Conservation (phyloP, 2,329 filamentous ascomycete genomes). For the Fusarium clavum region DNA sequence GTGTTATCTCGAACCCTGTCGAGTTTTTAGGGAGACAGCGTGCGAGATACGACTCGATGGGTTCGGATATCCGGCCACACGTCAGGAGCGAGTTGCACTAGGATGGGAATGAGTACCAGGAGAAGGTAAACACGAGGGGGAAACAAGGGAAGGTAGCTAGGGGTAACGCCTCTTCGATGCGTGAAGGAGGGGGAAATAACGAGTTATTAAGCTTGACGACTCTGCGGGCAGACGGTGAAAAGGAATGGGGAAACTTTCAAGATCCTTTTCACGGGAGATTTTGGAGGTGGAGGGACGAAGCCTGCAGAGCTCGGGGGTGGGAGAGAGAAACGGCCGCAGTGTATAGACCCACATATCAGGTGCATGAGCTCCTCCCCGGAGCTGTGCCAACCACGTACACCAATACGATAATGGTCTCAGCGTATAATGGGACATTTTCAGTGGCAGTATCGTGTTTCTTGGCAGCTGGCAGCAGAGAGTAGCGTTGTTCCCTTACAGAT, state of each 20-base stretch:
- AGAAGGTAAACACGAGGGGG: background rate
- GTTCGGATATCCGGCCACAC: fast-evolving
- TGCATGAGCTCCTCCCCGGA: background rate
- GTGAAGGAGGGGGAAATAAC: background rate
- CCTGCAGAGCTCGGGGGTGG: background rate
- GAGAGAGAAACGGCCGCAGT: background rate
- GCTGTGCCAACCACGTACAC: background rate
- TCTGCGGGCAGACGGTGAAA: background rate
- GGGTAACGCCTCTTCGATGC: too few species aligned
- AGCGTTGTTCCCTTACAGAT: background rate
- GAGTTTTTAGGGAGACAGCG: background rate
- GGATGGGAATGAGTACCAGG: fast-evolving
- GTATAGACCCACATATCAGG: background rate
- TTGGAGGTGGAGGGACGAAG: background rate
- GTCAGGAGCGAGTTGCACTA: fast-evolving
- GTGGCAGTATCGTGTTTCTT: background rate
- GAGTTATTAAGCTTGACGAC: background rate
- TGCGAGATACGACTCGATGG: background rate
- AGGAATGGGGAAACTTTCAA: background rate
- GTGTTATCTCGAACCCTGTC: background rate
- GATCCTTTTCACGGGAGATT: background rate
- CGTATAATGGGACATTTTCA: background rate
- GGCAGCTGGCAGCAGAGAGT: background rate
- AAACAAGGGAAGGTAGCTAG: background rate
- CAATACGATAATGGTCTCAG: background rate